Evolutionary conservation across 164 flowering plant genomes (phyloP), one percentile per base, ranked within the genome.

Genomic region (Hamamelis virginiana): DNA sequence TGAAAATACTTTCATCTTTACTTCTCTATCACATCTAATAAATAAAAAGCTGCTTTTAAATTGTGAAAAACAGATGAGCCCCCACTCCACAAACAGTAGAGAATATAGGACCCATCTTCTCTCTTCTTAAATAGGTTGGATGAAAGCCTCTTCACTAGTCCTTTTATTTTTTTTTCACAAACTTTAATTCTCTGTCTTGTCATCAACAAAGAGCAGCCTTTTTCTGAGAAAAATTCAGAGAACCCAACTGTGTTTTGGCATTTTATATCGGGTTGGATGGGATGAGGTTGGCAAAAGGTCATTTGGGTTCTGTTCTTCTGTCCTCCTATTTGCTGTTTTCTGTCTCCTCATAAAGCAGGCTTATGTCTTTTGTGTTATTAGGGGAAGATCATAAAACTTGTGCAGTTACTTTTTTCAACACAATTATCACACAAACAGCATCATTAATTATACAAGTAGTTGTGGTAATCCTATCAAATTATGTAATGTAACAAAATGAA

Each of bases 181-280:
- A 69, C 72, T 62, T 62, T 69, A 78, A 45, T 72, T 73, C 68
- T 66, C 68, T 75, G 76, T 79, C 73, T 70, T 72, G 73, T 77
- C 81, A 75, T 76, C 72, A 77, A 66, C 65, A 73, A 59, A 55
- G 25, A 64, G 68, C 76, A 75, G 82, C 77, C 66, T 69, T 81
- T 68, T 78, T 63, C 51, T 63, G 69, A 47, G 74, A 69, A 51
- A 64, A 57, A 45, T 68, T 69, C 79, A 72, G 79, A 74, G 76
- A 69, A 71, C 72, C 76, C 78, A 75, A 71, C 83, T 82, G 79
- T 70, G 59, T 73, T 74, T 72, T 55, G 76, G 74, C 67, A 53
- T 73, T 69, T 55, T 62, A 41, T 61, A 72, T 73, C 69, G 71
- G 61, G 59, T 47, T 74, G 64, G 73, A 62, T 68, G 67, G 48